phyloP scores from a whole-genome alignment of 148 eudicot genomes.

The Camellia lanceoleosa region DNA sequence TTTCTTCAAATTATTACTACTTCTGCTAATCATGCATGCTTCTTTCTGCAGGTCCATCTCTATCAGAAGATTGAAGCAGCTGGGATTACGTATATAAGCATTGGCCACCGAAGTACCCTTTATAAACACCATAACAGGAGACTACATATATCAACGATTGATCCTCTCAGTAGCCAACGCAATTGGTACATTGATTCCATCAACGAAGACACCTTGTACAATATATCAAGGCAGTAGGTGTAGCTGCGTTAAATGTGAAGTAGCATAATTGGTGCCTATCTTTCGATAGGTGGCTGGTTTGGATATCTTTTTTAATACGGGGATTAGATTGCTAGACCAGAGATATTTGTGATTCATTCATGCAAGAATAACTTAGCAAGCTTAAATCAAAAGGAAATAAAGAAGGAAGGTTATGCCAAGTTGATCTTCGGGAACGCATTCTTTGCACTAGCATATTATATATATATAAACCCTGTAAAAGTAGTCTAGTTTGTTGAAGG shows the following conservation, averaged over 20 bases:
- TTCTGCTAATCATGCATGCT: neutral
- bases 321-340: neutral
- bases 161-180: constrained; percentile 27
- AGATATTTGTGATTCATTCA: neutral
- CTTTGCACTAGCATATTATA: too few species aligned
- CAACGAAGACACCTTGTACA: constrained; percentile 30
- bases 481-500: too few species aligned
- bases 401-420: neutral
- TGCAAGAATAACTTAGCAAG: neutral
- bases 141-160: constrained; percentile 48
- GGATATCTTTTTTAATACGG: neutral
- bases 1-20: too few species aligned
- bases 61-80: constrained; percentile 64
- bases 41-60: constrained; percentile 62
- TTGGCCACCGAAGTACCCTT: constrained; percentile 77
- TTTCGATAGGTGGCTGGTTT: neutral
- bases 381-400: neutral
- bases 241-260: neutral
- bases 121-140: constrained; percentile 57
- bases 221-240: constrained; percentile 25
- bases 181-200: constrained; percentile 72
- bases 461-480: too few species aligned
- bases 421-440: neutral
- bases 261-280: neutral
- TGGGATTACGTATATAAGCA: constrained; percentile 71